Evolutionary conservation across 805 yeast species (phyloP).

Genomic region (Isabelozyma gotoi): DNA sequence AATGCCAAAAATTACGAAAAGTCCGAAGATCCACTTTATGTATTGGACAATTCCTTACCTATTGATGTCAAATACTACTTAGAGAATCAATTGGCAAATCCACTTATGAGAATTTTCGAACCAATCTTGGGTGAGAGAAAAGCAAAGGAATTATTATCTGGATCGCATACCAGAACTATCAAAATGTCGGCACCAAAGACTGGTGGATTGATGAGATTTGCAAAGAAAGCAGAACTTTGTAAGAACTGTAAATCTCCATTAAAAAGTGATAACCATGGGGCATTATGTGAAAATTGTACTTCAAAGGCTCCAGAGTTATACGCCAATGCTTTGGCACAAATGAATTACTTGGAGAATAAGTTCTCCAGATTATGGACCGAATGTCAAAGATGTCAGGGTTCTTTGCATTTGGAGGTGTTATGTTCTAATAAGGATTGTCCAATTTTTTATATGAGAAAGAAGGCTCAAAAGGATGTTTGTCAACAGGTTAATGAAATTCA

Average conservation of each 20-base stretch:
- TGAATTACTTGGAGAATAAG: slow-evolving; percentile 76
- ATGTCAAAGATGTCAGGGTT: slow-evolving; percentile 97
- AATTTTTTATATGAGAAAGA: slow-evolving; percentile 93
- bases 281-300: slow-evolving; percentile 79
- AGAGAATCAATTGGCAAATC: slow-evolving; percentile 90
- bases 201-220: slow-evolving; percentile 90
- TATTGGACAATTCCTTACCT: slow-evolving; percentile 86
- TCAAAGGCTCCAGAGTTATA: slow-evolving; percentile 79
- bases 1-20: slow-evolving; percentile 90
- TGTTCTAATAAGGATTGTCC: slow-evolving; percentile 97
- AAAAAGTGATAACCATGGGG: slow-evolving; percentile 57
- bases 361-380: slow-evolving; percentile 95
- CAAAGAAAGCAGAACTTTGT: slow-evolving; percentile 85
- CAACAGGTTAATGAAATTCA: slow-evolving; percentile 56
- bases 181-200: slow-evolving; percentile 70
- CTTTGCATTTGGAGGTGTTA: slow-evolving; percentile 90
- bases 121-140: slow-evolving; percentile 88
- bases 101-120: slow-evolving; percentile 88
- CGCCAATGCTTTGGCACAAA: slow-evolving; percentile 74
- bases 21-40: slow-evolving; percentile 95
- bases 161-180: slow-evolving; percentile 80
- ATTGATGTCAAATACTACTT: slow-evolving; percentile 93
- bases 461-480: slow-evolving; percentile 71
- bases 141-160: slow-evolving; percentile 77
- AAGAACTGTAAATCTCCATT: slow-evolving; percentile 86